Evolutionary conservation across 129 eudicot species (phyloP).

Genomic region (Logfia minima): DNA sequence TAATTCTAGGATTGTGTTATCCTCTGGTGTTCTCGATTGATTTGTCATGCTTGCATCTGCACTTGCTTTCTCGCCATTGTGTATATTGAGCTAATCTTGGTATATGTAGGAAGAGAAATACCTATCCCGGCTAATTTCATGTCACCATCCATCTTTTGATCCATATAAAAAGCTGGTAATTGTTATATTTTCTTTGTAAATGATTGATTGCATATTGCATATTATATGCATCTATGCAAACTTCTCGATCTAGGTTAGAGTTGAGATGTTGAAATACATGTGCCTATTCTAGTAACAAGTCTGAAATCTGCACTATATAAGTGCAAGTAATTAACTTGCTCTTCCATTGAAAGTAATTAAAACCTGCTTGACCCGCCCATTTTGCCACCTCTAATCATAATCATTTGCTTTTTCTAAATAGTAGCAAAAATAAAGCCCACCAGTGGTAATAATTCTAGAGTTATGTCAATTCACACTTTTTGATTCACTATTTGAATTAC

Average conservation of each 20-base stretch:
- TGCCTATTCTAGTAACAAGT: background rate
- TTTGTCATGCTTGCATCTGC: background rate
- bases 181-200: background rate
- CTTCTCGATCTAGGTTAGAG: background rate
- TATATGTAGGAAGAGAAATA: constrained; percentile 34
- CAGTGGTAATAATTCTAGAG: background rate
- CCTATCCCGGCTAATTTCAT: background rate
- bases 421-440: background rate
- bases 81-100: constrained; percentile 22
- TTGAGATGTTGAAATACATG: background rate
- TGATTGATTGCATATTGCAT: background rate
- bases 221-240: background rate
- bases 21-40: background rate
- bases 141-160: constrained; percentile 21
- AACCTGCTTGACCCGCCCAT: background rate
- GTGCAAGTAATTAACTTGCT: background rate
- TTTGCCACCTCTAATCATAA: background rate
- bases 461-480: background rate
- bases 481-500: background rate
- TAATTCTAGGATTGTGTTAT: constrained; percentile 1
- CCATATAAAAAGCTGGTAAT: constrained; percentile 16
- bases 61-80: constrained; percentile 3
- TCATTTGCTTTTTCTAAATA: background rate
- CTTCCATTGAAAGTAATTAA: background rate
- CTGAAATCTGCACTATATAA: background rate